Conservation (phyloP, 139 green algal genomes). For the Tetratostichococcus sp. region DNA sequence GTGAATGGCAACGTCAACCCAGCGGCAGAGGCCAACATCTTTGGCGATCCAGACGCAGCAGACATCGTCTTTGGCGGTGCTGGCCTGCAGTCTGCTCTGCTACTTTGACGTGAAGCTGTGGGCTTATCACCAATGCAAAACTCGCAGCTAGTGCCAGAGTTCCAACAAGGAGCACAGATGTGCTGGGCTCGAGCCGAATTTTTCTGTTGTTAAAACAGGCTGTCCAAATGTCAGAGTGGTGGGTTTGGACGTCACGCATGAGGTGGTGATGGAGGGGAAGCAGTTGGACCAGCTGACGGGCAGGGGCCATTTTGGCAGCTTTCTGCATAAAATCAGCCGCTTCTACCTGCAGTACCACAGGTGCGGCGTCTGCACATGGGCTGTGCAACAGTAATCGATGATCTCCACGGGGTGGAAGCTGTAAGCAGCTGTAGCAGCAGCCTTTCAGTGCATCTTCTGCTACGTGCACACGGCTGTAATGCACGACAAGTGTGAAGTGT, state of each 20-base stretch:
- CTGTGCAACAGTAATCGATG: no score
- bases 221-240: constrained; percentile 32
- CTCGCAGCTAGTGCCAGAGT: no score
- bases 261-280: constrained; percentile 31
- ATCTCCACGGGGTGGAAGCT: no score
- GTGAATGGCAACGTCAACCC: constrained; percentile 85
- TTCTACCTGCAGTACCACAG: constrained; percentile 73
- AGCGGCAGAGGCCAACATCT: constrained; percentile 74
- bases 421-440: no score
- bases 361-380: background rate
- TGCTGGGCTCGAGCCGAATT: no score
- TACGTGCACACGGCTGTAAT: no score
- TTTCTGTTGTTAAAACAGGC: no score
- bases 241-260: constrained; percentile 68
- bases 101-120: no score
- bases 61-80: constrained; percentile 54
- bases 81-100: background rate
- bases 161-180: no score
- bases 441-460: no score
- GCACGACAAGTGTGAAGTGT: no score
- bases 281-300: constrained; percentile 41
- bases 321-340: constrained; percentile 50
- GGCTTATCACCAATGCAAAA: no score
- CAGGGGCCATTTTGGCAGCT: constrained; percentile 47
- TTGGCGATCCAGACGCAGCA: constrained; percentile 68